Evolutionary conservation across 2,329 filamentous ascomycete genomes (phyloP).

Genomic region (Colletotrichum cuscutae): DNA sequence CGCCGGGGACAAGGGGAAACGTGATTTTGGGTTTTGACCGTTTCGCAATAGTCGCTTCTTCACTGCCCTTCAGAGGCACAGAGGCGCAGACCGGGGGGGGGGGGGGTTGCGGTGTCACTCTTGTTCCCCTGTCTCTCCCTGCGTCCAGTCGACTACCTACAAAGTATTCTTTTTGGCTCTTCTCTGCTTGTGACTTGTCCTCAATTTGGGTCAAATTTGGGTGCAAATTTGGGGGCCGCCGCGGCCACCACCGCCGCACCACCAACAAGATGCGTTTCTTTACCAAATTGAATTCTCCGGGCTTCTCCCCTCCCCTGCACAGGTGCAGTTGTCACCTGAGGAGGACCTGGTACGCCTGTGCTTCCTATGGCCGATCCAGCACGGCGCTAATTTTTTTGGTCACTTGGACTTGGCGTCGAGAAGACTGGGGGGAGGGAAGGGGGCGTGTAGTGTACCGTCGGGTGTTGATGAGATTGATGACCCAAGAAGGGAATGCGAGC

Average conservation of each 20-base stretch:
- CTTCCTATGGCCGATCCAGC: not conserved
- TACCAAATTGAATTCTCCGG: not conserved
- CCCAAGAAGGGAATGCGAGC: not conserved
- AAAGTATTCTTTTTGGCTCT: too few species aligned
- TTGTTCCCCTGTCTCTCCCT: constrained; percentile 5
- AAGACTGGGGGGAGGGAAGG: not conserved
- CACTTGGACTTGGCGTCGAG: not conserved
- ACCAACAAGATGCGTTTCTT: not conserved
- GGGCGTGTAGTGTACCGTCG: not conserved
- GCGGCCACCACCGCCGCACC: not conserved
- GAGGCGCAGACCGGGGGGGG: too few species aligned
- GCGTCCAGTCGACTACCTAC: not conserved
- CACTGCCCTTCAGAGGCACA: not conserved
- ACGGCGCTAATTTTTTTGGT: constrained; percentile 8
- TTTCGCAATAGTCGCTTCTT: not conserved
- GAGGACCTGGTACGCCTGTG: not conserved
- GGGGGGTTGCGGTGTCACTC: constrained; percentile 11
- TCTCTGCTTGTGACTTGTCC: not conserved
- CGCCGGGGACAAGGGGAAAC: not conserved
- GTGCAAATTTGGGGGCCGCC: constrained; percentile 12
- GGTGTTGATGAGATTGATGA: not conserved
- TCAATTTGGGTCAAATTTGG: constrained; percentile 8
- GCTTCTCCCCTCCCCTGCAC: not conserved
- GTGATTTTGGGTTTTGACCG: not conserved
- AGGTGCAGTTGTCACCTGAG: constrained; percentile 5